Evolutionary conservation across 2,329 filamentous ascomycete species (phyloP).

Genomic region (Coleophoma eucalyptorum): DNA sequence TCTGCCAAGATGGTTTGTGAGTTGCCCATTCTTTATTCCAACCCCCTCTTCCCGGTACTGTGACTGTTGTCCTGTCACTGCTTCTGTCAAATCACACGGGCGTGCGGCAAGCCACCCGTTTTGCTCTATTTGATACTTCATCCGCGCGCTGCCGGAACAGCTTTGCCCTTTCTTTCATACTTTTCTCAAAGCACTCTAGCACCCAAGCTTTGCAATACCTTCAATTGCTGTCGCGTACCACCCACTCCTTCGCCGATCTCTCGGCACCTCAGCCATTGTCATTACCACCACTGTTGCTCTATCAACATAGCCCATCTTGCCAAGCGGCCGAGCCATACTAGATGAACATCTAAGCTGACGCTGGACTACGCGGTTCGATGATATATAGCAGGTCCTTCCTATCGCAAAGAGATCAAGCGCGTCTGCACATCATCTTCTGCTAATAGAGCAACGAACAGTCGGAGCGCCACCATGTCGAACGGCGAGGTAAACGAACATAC

Average conservation of each 20-base stretch:
- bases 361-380: slow-evolving; percentile 7
- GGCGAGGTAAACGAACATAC: slow-evolving; percentile 16
- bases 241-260: slow-evolving; percentile 1
- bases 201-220: neutral
- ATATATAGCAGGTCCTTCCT: slow-evolving; percentile 16
- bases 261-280: slow-evolving; percentile 2
- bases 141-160: too few relatives aligned
- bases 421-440: neutral
- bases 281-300: slow-evolving; percentile 1
- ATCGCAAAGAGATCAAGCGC: slow-evolving; percentile 16
- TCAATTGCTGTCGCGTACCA: neutral
- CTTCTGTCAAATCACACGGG: slow-evolving; percentile 4
- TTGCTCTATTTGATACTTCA: neutral
- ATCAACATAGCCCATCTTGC: neutral
- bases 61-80: neutral
- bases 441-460: too few relatives aligned
- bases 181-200: neutral
- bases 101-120: neutral
- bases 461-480: slow-evolving; percentile 6
- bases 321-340: slow-evolving; percentile 14
- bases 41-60: neutral
- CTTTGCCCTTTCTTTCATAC: neutral
- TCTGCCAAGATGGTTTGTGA: slow-evolving; percentile 21
- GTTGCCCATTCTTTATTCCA: slow-evolving; percentile 8
- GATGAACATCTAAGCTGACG: slow-evolving; percentile 12